Conservation (phyloP, 2,329 filamentous ascomycete genomes). For the Claviceps fusiformis region DNA sequence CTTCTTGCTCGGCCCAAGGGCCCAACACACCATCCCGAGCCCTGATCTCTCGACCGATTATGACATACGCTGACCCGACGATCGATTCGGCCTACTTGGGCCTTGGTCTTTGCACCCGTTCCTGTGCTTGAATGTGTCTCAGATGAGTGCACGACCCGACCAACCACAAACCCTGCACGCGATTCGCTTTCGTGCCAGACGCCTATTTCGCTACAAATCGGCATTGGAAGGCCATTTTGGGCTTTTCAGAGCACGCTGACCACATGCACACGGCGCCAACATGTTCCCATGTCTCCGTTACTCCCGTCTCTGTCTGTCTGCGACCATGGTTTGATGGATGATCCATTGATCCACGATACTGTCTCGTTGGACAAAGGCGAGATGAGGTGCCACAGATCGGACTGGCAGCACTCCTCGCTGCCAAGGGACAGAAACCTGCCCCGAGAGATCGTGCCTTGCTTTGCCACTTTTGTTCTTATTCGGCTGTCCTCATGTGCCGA, state of each 20-base stretch:
- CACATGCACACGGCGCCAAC: constrained; percentile 1
- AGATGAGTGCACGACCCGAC: constrained; percentile 10
- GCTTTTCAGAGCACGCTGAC: not conserved
- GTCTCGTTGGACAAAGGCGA: constrained; percentile 20
- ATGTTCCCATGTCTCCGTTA: constrained; percentile 8
- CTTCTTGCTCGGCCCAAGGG: not conserved
- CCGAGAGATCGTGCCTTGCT: constrained; percentile 4
- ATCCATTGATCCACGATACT: constrained; percentile 1
- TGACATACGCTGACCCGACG: not conserved
- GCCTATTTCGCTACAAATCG: constrained; percentile 2
- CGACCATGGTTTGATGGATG: not conserved
- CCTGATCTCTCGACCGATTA: not conserved
- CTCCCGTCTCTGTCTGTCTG: constrained; percentile 1
- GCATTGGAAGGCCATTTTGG: constrained; percentile 4
- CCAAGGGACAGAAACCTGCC: constrained; percentile 7
- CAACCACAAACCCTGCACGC: constrained; percentile 5
- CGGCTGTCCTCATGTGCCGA: constrained; percentile 2
- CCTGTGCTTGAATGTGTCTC: constrained; percentile 13
- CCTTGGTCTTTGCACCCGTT: constrained; percentile 6
- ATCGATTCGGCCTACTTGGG: not conserved
- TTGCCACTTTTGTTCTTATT: constrained; percentile 1
- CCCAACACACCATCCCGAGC: not conserved
- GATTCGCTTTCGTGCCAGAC: constrained; percentile 7
- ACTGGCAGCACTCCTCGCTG: constrained; percentile 18
- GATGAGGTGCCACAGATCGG: constrained; percentile 29